Conservation (phyloP, 2,329 filamentous ascomycete species). For the Botrytis byssoidea region DNA sequence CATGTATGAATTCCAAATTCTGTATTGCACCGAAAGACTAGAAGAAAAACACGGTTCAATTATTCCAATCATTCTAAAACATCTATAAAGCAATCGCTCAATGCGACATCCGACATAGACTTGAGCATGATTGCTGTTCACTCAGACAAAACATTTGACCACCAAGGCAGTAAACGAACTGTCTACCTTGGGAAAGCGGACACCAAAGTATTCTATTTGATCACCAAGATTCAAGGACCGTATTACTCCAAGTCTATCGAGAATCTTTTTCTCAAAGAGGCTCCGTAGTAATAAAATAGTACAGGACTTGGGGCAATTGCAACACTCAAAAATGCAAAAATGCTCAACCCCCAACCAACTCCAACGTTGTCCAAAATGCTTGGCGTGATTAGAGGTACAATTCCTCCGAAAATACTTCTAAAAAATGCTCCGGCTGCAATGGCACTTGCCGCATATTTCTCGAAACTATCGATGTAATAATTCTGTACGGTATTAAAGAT, state of each 20-base stretch:
- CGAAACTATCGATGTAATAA: constrained; percentile 54
- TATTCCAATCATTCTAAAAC: background rate
- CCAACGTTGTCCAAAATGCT: constrained; percentile 45
- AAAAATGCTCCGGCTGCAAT: constrained; percentile 51
- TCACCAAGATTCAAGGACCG: background rate
- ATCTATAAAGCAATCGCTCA: background rate
- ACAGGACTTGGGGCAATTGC: constrained; percentile 49
- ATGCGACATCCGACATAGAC: background rate
- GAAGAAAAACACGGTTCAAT: background rate
- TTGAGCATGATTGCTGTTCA: background rate
- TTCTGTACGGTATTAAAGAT: constrained; percentile 54
- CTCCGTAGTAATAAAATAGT: constrained; percentile 50
- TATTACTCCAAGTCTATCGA: constrained; percentile 38
- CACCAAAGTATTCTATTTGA: background rate
- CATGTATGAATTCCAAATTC: background rate
- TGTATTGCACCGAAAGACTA: background rate
- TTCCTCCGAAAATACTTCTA: constrained; percentile 46
- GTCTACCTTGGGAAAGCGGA: background rate
- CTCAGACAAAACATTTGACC: background rate
- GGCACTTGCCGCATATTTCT: constrained; percentile 49
- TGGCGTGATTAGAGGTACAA: constrained; percentile 48
- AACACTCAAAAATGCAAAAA: constrained; percentile 48
- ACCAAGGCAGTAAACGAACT: background rate
- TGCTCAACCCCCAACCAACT: constrained; percentile 50
- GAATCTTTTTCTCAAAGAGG: constrained; percentile 47